Base-by-base conservation (phyloP, 2,329 filamentous ascomycete genomes). In the Chaetomium globosum region DNA sequence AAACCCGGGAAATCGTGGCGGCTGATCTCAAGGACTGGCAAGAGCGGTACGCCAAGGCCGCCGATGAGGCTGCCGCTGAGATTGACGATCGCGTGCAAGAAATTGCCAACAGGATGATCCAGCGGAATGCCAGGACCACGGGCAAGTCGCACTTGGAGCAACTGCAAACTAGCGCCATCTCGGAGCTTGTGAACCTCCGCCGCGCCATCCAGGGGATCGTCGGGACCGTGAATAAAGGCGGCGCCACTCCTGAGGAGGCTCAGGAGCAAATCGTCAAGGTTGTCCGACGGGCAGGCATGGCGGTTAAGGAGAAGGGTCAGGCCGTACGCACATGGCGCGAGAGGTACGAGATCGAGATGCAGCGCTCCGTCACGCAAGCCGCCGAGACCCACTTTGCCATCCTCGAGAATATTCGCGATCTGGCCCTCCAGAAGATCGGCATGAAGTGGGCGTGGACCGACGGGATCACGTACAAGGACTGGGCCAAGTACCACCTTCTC, bases 391-490 rank as follows among this genome's bases (percentile, higher is more conserved):
- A 94, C 54, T 87, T 97, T 61, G 85, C 89, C 73, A 92, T 96
- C 19, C 85, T 97, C 36, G 90, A 94, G 69, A 86, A 87, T 73
- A 93, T 95, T 66, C 87, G 91, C 51, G 90, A 93, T 72, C 82
- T 97, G 43, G 92, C 93, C 6, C 83, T 97, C 39, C 92, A 96
- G 75, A 92, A 96, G 75, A 92, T 97, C 61, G 93, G 93, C 64
- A 94, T 96, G 87, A 87, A 86, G 74, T 99, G 95, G 93, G 93
- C 94, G 13, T 96, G 92, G 89, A 95, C 93, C 80, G 93, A 98
- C 65, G 92, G 92, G 36, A 86, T 99, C 67, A 96, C 94, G 1
- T 97, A 99, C 82, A 93, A 96, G 76, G 93, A 99, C 76, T 99
- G 95, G 95, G 87, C 89, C 66, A 95, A 94, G 76, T 99, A 97